Conservation (phyloP, 2,329 filamentous ascomycete genomes). For the Curvularia spicifera region DNA sequence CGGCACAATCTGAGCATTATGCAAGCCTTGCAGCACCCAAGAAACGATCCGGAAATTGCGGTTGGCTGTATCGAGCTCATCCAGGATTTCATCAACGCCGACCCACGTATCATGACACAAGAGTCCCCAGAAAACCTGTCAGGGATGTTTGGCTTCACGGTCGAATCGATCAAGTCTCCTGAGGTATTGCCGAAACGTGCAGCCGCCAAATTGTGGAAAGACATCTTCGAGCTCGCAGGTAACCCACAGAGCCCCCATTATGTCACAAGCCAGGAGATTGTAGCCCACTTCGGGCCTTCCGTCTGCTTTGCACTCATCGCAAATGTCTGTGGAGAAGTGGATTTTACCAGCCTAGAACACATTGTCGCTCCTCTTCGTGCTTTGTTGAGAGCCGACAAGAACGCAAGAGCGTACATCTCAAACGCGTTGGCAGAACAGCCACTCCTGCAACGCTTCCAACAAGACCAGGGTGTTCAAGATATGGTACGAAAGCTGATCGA, state of each 20-base stretch:
- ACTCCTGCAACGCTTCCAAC: constrained; percentile 38
- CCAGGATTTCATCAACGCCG: constrained; percentile 66
- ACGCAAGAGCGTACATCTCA: constrained; percentile 41
- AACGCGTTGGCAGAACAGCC: constrained; percentile 40
- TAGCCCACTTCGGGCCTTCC: constrained; percentile 42
- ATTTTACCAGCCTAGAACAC: constrained; percentile 43
- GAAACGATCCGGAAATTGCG: constrained; percentile 72
- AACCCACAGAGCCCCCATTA: constrained; percentile 38
- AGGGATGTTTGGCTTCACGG: constrained; percentile 72
- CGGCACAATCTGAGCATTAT: constrained; percentile 69
- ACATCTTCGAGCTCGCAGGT: constrained; percentile 44
- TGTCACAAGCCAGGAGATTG: constrained; percentile 44
- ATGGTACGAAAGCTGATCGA: constrained; percentile 46
- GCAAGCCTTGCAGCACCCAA: constrained; percentile 65
- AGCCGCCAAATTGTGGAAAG: constrained; percentile 74
- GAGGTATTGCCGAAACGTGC: constrained; percentile 79
- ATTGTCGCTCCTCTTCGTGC: constrained; percentile 43
- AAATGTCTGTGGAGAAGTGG: constrained; percentile 47
- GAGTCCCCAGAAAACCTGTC: constrained; percentile 65
- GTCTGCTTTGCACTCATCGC: constrained; percentile 41
- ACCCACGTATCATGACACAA: constrained; percentile 67
- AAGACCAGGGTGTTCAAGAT: constrained; percentile 37
- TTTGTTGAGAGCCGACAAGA: constrained; percentile 40
- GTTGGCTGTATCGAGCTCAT: constrained; percentile 77
- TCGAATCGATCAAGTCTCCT: constrained; percentile 71